Base-by-base conservation (phyloP, 2,329 filamentous ascomycete genomes). In the Cytospora leucostoma region DNA sequence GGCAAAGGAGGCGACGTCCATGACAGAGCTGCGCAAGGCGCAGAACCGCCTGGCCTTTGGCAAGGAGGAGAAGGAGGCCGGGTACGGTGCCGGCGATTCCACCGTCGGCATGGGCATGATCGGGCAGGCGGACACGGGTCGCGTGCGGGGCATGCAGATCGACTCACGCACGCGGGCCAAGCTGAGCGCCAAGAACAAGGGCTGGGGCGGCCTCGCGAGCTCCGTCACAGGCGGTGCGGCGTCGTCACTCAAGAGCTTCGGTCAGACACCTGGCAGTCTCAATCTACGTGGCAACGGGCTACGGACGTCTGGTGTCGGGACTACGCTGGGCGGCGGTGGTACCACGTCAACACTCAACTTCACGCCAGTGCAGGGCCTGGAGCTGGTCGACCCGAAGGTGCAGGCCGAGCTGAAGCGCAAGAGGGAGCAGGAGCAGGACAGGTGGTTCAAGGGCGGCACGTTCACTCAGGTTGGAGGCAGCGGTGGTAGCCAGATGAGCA, bases 41-140 rank as follows among this genome's bases (percentile, higher is more conserved):
- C 95, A 98, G 77, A 99, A 99, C 78, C 87, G 95, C 60, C 89
- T 99, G 85, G 92, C 89, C 0, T 99, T 99, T 72, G 93, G 93
- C 64, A 95, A 96, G 74, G 94, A 98, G 75, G 95, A 99, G 77
- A 89, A 87, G 70, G 95, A 99, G 76, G 88, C 95, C 1, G 94
- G 93, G 37, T 98, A 96, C 74, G 94, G 93, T 40, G 87, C 87
- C 0, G 92, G 93, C 57, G 93, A 97, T 69, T 86, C 86, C 61
- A 96, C 93, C 0, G 88, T 89, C 65, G 95, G 95, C 34, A 80
- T 99, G 75, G 95, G 95, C 62, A 98, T 98, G 95, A 93, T 99
- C 67, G 95, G 95, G 0, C 88, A 92, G 71, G 82, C 87, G 67
- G 91, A 93, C 73, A 92, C 93, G 67, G 95, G 95, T n/a, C 87